Conservation (phyloP, 768 basidiomycete genomes). For the Lactarius vividus region DNA sequence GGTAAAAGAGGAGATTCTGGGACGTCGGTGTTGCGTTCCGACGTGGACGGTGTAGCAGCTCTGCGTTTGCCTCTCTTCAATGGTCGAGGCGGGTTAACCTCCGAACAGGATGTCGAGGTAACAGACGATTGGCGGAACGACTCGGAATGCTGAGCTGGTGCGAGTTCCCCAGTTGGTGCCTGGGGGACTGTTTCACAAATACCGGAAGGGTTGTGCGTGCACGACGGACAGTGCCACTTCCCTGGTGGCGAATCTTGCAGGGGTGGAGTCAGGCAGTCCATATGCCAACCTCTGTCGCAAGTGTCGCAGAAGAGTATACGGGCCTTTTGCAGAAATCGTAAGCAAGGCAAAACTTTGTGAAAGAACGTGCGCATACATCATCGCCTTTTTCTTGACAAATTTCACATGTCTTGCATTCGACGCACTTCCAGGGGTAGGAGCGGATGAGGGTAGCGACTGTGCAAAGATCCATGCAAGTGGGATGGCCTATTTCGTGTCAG, state of each 20-base stretch:
- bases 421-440: slow-evolving; percentile 82
- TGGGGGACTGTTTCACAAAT: slow-evolving; percentile 24
- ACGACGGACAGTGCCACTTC: slow-evolving; percentile 72
- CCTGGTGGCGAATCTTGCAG: slow-evolving; percentile 70
- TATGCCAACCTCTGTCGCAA: slow-evolving; percentile 94
- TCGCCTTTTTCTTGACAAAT: slow-evolving; percentile 81
- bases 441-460: slow-evolving; percentile 59
- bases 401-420: slow-evolving; percentile 91
- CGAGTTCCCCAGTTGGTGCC: slow-evolving; percentile 2
- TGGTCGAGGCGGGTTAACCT: slow-evolving; percentile 23
- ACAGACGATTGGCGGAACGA: slow-evolving; percentile 39
- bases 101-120: slow-evolving; percentile 42
- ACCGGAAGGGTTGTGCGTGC: slow-evolving; percentile 33
- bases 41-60: slow-evolving; percentile 31
- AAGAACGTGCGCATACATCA: slow-evolving; percentile 59
- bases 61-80: slow-evolving; percentile 34
- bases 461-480: slow-evolving; percentile 73
- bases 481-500: slow-evolving; percentile 58
- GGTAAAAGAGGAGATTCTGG: slow-evolving; percentile 26
- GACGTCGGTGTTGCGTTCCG: slow-evolving; percentile 35
- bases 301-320: slow-evolving; percentile 88
- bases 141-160: not conserved
- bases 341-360: slow-evolving; percentile 25
- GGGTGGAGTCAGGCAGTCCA: slow-evolving; percentile 74
- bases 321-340: slow-evolving; percentile 45